phyloP scores from a whole-genome alignment of 2,329 filamentous ascomycete species.

The Arthrinium puccinioides region DNA sequence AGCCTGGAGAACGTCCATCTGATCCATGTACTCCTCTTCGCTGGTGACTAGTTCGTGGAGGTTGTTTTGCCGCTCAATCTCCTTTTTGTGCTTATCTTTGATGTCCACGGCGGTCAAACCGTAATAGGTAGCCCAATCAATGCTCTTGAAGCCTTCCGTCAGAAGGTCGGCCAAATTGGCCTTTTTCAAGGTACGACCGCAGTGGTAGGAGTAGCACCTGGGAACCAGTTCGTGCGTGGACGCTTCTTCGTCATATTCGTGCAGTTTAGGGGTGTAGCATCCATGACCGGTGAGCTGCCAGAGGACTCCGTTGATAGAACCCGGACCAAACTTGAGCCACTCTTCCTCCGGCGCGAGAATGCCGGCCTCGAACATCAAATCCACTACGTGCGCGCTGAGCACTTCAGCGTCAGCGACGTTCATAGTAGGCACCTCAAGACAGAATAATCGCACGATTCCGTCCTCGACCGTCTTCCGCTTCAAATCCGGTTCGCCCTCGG shows the following conservation, averaged over 20 bases:
- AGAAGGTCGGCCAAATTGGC: constrained; percentile 74
- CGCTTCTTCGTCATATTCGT: constrained; percentile 45
- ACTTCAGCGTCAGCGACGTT: constrained; percentile 95
- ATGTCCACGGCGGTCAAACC: constrained; percentile 71
- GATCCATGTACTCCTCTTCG: constrained; percentile 85
- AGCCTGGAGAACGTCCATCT: constrained; percentile 76
- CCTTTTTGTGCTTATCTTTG: constrained; percentile 69
- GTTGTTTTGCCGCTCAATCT: constrained; percentile 87
- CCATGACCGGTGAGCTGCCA: constrained; percentile 89
- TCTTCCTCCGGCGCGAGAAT: constrained; percentile 86
- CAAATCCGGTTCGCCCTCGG: constrained; percentile 83
- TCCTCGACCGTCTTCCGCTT: constrained; percentile 80
- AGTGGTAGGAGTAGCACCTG: constrained; percentile 89
- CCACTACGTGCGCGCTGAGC: constrained; percentile 69
- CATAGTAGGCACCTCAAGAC: constrained; percentile 94
- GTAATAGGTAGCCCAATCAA: constrained; percentile 90
- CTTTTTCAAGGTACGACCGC: constrained; percentile 89
- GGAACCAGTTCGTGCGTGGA: constrained; percentile 48
- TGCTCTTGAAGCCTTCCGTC: constrained; percentile 59
- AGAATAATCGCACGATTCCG: constrained; percentile 82
- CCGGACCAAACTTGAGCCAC: constrained; percentile 88
- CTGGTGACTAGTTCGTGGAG: constrained; percentile 92
- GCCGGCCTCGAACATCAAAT: constrained; percentile 70
- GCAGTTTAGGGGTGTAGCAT: constrained; percentile 82
- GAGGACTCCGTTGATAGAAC: constrained; percentile 77